Evolutionary conservation across 2,329 filamentous ascomycete genomes (phyloP).

Genomic region (Colletotrichum sp.): DNA sequence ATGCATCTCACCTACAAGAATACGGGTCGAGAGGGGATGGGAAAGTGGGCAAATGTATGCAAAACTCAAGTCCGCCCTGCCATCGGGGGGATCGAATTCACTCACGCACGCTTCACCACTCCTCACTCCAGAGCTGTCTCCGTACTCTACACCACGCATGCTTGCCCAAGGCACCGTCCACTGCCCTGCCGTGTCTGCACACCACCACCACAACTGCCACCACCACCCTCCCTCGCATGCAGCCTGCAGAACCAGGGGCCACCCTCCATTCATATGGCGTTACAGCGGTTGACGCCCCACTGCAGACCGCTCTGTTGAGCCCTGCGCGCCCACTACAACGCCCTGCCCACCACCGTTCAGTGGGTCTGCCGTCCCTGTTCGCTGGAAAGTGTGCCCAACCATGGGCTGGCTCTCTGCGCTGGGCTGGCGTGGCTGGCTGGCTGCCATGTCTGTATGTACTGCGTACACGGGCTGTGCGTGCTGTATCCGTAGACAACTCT

Average conservation of each 20-base stretch:
- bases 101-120: neutral
- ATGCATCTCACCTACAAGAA: neutral
- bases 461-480: neutral
- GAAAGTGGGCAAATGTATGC: slow-evolving; percentile 14
- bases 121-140: neutral
- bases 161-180: neutral
- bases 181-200: neutral
- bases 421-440: neutral
- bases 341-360: neutral
- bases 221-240: neutral
- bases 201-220: neutral
- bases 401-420: neutral
- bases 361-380: neutral
- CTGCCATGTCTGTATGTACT: neutral
- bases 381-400: neutral
- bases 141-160: neutral
- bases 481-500: too few relatives aligned
- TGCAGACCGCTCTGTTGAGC: neutral
- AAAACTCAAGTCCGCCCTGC: slow-evolving; percentile 5
- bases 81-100: neutral
- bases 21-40: neutral
- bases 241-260: neutral
- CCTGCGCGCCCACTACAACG: neutral
- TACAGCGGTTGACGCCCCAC: neutral
- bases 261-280: neutral